Percentiles rank a stretch among this genome's conserved stretches.
Conservation (phyloP, 2,329 filamentous ascomycete species). For the Pseudogymnoascus sp. region DNA sequence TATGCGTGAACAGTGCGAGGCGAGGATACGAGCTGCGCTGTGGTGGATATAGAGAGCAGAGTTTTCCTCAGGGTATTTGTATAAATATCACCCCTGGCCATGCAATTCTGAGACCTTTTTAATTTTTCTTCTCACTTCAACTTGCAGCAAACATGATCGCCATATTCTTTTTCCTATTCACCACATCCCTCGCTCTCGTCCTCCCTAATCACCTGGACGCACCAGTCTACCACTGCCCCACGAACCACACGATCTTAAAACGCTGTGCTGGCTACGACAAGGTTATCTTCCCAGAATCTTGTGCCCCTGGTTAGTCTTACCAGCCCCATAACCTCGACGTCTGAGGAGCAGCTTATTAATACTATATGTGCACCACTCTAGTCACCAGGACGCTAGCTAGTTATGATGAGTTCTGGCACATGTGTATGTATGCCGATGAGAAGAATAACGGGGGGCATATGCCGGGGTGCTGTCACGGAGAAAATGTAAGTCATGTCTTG, state of each 20-base stretch:
- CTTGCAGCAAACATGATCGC: not conserved
- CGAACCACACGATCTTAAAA: not conserved
- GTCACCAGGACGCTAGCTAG: not conserved
- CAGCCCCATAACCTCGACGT: too few relatives aligned
- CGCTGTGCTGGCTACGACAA: slow-evolving; percentile 3
- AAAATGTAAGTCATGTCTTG: not conserved
- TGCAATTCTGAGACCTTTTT: not conserved
- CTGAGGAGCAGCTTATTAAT: not conserved
- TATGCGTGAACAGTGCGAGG: not conserved
- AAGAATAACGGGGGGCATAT: not conserved
- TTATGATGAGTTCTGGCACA: not conserved
- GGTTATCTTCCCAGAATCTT: not conserved
- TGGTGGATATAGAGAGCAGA: not conserved
- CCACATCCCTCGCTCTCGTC: not conserved
- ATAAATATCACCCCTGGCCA: not conserved
- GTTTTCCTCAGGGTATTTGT: not conserved
- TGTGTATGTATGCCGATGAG: not conserved
- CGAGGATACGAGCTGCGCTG: not conserved
- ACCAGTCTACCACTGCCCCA: not conserved
- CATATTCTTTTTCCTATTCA: not conserved
- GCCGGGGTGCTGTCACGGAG: slow-evolving; percentile 3
- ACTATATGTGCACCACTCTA: not conserved
- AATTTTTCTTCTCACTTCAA: not conserved
- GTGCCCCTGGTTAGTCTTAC: not conserved
- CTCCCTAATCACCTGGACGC: not conserved